phyloP scores from a whole-genome alignment of 2,329 filamentous ascomycete genomes.

The Aschersonia sp. region DNA sequence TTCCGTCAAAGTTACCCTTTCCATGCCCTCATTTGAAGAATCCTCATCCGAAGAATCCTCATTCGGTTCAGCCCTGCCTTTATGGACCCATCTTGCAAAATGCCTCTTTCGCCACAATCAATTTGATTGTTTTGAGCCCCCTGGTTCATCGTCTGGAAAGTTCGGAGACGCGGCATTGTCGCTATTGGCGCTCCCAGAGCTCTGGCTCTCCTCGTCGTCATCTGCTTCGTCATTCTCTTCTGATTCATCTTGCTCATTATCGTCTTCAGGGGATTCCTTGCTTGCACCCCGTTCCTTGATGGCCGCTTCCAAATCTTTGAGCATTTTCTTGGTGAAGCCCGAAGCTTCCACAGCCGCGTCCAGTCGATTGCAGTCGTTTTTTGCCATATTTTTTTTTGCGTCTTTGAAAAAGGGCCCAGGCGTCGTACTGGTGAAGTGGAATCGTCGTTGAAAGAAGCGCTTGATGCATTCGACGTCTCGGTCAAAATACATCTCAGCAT shows the following conservation, averaged over 20 bases:
- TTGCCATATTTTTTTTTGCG: constrained; percentile 58
- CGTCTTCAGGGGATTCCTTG: constrained; percentile 18
- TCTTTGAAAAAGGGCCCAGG: constrained; percentile 77
- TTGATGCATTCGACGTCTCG: constrained; percentile 93
- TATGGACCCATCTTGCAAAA: too few species aligned
- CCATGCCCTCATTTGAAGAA: too few species aligned
- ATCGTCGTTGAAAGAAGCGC: constrained; percentile 78
- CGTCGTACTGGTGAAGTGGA: constrained; percentile 71
- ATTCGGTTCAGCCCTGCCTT: too few species aligned
- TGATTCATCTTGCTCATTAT: constrained; percentile 11
- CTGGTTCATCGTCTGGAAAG: too few species aligned
- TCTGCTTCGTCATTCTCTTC: constrained; percentile 16
- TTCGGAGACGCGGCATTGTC: too few species aligned
- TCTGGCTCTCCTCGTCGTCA: constrained; percentile 8
- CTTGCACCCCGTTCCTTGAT: constrained; percentile 60
- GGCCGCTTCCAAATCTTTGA: constrained; percentile 82
- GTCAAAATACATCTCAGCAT: constrained; percentile 96
- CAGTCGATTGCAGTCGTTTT: constrained; percentile 51
- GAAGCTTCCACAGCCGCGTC: constrained; percentile 86
- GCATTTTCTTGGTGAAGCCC: constrained; percentile 93
- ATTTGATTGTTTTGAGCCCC: too few species aligned
- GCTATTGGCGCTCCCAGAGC: too few species aligned
- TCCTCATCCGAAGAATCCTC: too few species aligned
- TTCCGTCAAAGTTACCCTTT: too few species aligned
- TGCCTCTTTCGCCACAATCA: too few species aligned